Evolutionary conservation across 768 basidiomycete species (phyloP), one percentile per base, ranked within the genome.

Genomic region (Tulasnella calospora): DNA sequence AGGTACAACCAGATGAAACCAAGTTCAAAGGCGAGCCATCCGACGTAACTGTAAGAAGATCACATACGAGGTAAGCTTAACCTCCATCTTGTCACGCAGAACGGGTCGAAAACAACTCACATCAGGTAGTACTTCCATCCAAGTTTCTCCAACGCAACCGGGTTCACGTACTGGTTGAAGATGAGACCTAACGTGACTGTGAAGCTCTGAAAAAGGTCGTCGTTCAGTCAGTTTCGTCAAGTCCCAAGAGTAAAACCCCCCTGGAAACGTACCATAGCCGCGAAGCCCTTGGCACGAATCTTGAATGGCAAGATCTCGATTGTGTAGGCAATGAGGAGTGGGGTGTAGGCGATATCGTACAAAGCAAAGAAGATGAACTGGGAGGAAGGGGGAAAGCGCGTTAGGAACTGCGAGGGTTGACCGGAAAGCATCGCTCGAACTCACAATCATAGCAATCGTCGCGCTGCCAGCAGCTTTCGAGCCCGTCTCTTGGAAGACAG

Each of bases 91-190:
- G 40, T 40, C 40, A 40, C 40, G 3, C 40, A 9, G 40, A 40
- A 9, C 51, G n/a, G 51, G 1, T 27, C 30, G 21, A 33, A 23
- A 13, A 84, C 88, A 71, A 85, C 88, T 71, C 77, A 90, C 88
- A 75, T 57, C 27, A 75, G 41, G 83, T 93, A 93, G 86, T 93
- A 94, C 82, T 90, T 93, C 93, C 93, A 94, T 77, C 83, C 85
- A 67, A 94, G 85, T 41, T 82, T 78, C 6, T 87, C 87, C 51
- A 94, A 86, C 38, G 92, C 93, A 83, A 94, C 88, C 46, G 93
- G 94, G 86, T 95, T 95, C 83, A 92, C 90, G 82, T 94, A 93
- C 85, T 94, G 94, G 83, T 94, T 95, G 85, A 96, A 94, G 83
- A 96, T 92, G 81, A 95, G 90, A 8, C 93, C 88, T 76, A 92